phyloP scores from a whole-genome alignment of 1,284 basidiomycete species.

The Rhizoctonia solani region DNA sequence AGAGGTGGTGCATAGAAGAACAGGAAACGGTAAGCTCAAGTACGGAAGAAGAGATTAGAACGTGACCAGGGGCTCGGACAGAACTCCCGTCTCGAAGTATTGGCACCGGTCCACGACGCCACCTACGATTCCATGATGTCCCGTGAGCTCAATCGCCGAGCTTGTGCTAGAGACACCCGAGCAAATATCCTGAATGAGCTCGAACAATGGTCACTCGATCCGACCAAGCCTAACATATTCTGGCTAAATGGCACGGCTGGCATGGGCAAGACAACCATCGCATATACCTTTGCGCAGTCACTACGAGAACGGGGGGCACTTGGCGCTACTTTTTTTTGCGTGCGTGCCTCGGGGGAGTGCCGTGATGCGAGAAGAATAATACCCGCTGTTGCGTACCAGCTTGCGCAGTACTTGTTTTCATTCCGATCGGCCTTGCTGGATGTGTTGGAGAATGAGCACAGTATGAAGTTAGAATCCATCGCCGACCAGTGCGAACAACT shows the following conservation, averaged over 20 bases:
- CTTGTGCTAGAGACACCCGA: slow-evolving; percentile 5
- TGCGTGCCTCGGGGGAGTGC: neutral
- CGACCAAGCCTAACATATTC: neutral
- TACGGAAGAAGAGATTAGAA: no score
- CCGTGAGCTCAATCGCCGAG: neutral
- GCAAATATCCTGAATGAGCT: neutral
- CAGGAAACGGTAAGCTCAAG: no score
- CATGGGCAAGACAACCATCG: slow-evolving; percentile 9
- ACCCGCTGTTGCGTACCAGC: slow-evolving; percentile 12
- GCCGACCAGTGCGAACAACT: neutral
- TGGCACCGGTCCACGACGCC: neutral
- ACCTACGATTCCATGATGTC: neutral
- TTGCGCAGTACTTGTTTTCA: neutral
- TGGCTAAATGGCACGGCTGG: slow-evolving; percentile 10
- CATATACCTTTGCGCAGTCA: neutral
- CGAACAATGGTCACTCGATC: neutral
- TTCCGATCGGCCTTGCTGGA: neutral
- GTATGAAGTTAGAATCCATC: slow-evolving; percentile 1
- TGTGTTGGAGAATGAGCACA: neutral
- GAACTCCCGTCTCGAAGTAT: neutral
- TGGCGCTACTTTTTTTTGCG: slow-evolving; percentile 13
- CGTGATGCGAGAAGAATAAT: neutral
- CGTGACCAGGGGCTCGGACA: no score
- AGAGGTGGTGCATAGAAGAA: no score
- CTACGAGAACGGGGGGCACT: neutral